Evolutionary conservation across 2,329 filamentous ascomycete species (phyloP).

Genomic region (Phialocephala subalpina): DNA sequence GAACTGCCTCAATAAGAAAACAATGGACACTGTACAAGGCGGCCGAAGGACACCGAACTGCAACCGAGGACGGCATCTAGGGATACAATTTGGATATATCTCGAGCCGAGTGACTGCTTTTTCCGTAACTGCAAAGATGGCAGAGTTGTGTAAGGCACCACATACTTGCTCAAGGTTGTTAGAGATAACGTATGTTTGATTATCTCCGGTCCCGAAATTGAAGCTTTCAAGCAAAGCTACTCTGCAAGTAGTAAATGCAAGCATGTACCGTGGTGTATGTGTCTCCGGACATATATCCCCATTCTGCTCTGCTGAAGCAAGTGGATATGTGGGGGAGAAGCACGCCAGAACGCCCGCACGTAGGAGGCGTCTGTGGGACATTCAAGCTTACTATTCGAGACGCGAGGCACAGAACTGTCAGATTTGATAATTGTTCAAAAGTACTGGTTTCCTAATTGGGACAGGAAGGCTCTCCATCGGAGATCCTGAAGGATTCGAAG

Average conservation of each 20-base stretch:
- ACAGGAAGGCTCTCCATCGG: neutral
- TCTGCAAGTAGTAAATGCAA: neutral
- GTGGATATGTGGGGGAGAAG: neutral
- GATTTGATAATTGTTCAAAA: neutral
- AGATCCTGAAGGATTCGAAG: too few relatives aligned
- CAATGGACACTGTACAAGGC: neutral
- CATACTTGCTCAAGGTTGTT: neutral
- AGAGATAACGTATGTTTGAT: constrained; percentile 1
- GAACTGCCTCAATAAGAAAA: neutral
- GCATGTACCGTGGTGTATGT: constrained; percentile 3
- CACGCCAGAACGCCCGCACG: neutral
- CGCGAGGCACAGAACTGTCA: neutral
- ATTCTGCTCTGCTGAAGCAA: neutral
- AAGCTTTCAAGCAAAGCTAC: neutral
- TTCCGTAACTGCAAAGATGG: neutral
- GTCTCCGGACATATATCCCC: neutral
- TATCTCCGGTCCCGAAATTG: neutral
- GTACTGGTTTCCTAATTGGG: neutral
- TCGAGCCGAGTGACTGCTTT: constrained; percentile 1
- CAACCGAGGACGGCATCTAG: neutral
- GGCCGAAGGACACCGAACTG: neutral
- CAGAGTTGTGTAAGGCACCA: neutral
- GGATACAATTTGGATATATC: neutral
- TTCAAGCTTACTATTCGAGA: constrained; percentile 4
- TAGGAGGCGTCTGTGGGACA: neutral